These are phyloP conservation scores for Mariannaea sp. DNA, from an alignment of 2,329 filamentous ascomycete genomes.

Conservation along the genomic window DNA sequence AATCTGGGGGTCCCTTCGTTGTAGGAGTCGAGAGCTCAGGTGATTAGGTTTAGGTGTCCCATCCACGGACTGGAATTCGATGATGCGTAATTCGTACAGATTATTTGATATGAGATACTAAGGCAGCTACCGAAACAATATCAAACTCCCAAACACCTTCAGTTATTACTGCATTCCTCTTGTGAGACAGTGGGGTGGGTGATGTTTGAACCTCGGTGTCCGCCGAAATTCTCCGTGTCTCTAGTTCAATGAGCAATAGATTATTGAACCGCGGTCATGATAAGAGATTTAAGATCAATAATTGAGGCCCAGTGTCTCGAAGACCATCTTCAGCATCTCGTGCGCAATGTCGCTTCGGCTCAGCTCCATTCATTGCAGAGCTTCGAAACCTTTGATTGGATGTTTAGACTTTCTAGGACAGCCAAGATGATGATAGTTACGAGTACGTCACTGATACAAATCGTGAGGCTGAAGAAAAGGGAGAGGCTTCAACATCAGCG, in stretches of 20 bases:
- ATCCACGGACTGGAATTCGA: conserved; percentile 9
- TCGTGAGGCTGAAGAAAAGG: no score
- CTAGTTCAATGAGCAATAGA: not conserved
- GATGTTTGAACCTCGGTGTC: not conserved
- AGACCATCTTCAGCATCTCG: not conserved
- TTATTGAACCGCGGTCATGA: not conserved
- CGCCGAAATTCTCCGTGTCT: not conserved
- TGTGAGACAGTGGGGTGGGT: not conserved
- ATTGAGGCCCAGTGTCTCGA: not conserved
- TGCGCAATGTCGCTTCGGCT: not conserved
- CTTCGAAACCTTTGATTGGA: no score
- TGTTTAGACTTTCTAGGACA: no score
- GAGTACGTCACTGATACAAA: no score
- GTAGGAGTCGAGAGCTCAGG: not conserved
- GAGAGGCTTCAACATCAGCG: no score
- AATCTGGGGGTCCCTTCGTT: not conserved
- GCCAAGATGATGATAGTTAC: no score
- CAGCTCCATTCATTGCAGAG: not conserved
- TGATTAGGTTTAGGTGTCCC: not conserved
- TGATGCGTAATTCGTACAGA: no score
- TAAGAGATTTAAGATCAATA: not conserved
- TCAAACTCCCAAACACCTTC: not conserved
- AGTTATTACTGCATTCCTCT: not conserved
- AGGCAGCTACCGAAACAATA: not conserved
- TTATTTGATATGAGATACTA: not conserved